These are phyloP conservation scores for Brassica carinata DNA, from an alignment of 345 rosid genomes.

Conservation along the genomic window DNA sequence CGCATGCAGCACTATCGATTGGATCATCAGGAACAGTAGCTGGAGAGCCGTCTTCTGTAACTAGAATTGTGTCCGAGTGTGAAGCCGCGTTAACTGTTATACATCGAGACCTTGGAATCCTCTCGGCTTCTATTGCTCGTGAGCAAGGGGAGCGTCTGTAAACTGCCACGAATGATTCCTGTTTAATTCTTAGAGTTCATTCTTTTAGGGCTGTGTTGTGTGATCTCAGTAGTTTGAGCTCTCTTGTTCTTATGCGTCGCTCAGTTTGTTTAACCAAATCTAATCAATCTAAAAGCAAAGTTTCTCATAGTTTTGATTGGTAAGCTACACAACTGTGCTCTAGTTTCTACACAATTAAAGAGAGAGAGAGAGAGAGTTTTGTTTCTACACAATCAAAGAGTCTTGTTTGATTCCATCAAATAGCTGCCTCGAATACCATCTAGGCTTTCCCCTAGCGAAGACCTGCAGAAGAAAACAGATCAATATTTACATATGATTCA, in stretches of 20 bases:
- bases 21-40: slow-evolving; percentile 79
- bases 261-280: not conserved
- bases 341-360: not conserved
- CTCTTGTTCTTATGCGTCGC: not conserved
- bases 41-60: slow-evolving; percentile 87
- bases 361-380: too few relatives aligned
- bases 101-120: slow-evolving; percentile 84
- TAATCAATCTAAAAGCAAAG: not conserved
- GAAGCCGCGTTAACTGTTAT: slow-evolving; percentile 84
- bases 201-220: not conserved
- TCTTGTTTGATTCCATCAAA: slow-evolving; percentile 2
- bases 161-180: slow-evolving; percentile 13
- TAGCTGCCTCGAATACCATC: slow-evolving; percentile 36
- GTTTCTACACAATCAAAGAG: not conserved
- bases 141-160: slow-evolving; percentile 54
- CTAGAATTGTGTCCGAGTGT: slow-evolving; percentile 86
- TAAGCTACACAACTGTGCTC: too few relatives aligned
- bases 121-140: slow-evolving; percentile 83
- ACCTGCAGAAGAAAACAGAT: slow-evolving; percentile 28
- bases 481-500: not conserved
- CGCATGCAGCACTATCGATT: slow-evolving; percentile 86
- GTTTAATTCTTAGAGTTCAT: slow-evolving; percentile 7
- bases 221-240: not conserved
- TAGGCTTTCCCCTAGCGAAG: slow-evolving; percentile 40
- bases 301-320: not conserved